A percentile compares a stretch with the other conserved stretches of the same genome.
Conservation (phyloP, 345 rosid genomes). For the Hibiscus trionum region DNA sequence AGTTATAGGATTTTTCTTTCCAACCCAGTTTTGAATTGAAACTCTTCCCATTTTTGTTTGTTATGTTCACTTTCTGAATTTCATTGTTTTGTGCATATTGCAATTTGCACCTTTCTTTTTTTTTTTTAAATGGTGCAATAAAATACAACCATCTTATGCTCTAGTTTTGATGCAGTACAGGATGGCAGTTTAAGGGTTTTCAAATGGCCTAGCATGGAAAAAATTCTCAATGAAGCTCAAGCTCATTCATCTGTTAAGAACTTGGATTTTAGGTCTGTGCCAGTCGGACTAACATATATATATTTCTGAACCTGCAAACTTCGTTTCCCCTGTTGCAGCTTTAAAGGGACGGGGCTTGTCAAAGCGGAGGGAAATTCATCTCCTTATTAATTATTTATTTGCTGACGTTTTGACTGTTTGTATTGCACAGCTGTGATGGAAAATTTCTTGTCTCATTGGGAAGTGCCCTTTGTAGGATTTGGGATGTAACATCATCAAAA, state of each 20-base stretch:
- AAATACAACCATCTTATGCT: slow-evolving; percentile 23
- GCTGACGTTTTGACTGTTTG: slow-evolving; percentile 17
- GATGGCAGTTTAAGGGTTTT: slow-evolving; percentile 81
- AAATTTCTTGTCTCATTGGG: slow-evolving; percentile 81
- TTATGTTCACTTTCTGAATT: slow-evolving; percentile 3
- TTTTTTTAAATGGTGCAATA: background rate
- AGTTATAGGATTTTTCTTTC: background rate
- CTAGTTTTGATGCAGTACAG: slow-evolving; percentile 61
- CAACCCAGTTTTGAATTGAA: background rate
- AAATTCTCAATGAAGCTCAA: slow-evolving; percentile 48
- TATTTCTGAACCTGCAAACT: background rate
- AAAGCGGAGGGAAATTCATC: background rate
- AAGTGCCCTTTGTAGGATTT: slow-evolving; percentile 68
- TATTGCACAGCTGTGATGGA: slow-evolving; percentile 72
- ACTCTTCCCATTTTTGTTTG: background rate
- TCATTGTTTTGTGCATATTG: background rate
- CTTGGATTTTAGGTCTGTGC: slow-evolving; percentile 63
- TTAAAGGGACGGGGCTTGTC: background rate
- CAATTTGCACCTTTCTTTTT: background rate
- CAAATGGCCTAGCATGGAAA: slow-evolving; percentile 88
- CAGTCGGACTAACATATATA: background rate
- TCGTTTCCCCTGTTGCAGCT: background rate
- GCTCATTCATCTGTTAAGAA: slow-evolving; percentile 61
- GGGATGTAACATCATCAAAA: slow-evolving; percentile 63
- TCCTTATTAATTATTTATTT: slow-evolving; percentile 8